These are phyloP conservation scores for Coemansia sp. DNA, from an alignment of 192 early-diverging fungal genomes.

Conservation along the genomic window DNA sequence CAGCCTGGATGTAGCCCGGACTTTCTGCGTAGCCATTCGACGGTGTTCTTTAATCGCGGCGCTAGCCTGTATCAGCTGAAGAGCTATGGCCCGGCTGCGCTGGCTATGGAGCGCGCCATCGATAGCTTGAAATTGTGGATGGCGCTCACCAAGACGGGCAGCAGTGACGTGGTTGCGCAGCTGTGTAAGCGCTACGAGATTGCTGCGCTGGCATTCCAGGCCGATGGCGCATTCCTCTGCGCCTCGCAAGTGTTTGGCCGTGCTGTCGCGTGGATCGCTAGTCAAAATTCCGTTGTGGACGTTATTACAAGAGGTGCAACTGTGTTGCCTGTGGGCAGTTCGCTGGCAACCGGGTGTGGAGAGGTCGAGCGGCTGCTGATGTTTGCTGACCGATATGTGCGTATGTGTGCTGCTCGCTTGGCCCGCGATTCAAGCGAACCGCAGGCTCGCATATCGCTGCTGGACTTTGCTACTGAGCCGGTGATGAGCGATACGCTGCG, in stretches of 20 bases:
- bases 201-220: conserved; percentile 39
- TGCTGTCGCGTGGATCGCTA: conserved; percentile 24
- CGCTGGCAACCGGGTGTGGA: neutral
- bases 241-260: conserved; percentile 25
- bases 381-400: conserved; percentile 45
- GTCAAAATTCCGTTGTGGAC: neutral
- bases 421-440: conserved; percentile 17
- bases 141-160: neutral
- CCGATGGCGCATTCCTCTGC: conserved; percentile 6
- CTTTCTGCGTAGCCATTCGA: conserved; percentile 49
- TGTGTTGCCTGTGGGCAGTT: conserved; percentile 33
- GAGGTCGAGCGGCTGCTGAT: conserved; percentile 15
- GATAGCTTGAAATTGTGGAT: conserved; percentile 35
- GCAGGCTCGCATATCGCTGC: neutral
- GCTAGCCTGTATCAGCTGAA: conserved; percentile 47
- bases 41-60: conserved; percentile 46
- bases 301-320: neutral
- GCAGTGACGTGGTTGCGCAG: conserved; percentile 27
- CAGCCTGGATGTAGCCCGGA: conserved; percentile 21
- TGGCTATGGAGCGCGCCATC: conserved; percentile 33
- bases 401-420: conserved; percentile 44
- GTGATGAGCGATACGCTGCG: neutral
- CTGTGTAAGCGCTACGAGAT: conserved; percentile 55
- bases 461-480: conserved; percentile 1
- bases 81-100: conserved; percentile 22